Conservation (phyloP, 139 green algal genomes). For the Tetraselmis chui region DNA sequence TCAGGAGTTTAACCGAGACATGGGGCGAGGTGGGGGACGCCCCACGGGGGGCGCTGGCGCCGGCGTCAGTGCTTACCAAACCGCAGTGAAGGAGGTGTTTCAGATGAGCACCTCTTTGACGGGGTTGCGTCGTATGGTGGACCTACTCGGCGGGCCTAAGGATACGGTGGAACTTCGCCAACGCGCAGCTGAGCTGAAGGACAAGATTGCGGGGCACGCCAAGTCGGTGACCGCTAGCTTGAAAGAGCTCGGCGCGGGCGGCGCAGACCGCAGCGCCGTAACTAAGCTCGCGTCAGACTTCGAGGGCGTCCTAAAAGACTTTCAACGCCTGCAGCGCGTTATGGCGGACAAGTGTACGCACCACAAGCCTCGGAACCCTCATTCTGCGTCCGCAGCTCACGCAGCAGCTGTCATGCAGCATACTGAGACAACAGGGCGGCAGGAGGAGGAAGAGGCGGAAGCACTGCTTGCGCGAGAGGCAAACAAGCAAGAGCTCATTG, state of each 20-base stretch:
- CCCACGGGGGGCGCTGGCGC: no score
- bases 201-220: background rate
- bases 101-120: background rate
- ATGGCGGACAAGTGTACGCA: background rate
- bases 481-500: constrained; percentile 20
- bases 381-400: background rate
- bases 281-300: background rate
- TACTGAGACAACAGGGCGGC: background rate
- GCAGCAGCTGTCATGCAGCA: background rate
- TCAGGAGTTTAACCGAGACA: no score
- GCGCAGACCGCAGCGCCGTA: background rate
- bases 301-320: background rate
- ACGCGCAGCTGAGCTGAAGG: background rate
- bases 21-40: no score
- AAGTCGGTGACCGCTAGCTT: background rate
- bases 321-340: background rate
- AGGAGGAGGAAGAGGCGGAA: background rate
- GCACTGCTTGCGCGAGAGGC: background rate
- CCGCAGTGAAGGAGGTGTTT: background rate
- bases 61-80: background rate
- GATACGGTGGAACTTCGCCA: background rate
- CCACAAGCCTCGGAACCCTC: background rate
- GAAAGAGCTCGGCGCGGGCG: background rate
- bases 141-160: background rate
- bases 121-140: background rate